phyloP scores from a whole-genome alignment of 2,329 filamentous ascomycete genomes.

The Colletotrichum cuscutae region DNA sequence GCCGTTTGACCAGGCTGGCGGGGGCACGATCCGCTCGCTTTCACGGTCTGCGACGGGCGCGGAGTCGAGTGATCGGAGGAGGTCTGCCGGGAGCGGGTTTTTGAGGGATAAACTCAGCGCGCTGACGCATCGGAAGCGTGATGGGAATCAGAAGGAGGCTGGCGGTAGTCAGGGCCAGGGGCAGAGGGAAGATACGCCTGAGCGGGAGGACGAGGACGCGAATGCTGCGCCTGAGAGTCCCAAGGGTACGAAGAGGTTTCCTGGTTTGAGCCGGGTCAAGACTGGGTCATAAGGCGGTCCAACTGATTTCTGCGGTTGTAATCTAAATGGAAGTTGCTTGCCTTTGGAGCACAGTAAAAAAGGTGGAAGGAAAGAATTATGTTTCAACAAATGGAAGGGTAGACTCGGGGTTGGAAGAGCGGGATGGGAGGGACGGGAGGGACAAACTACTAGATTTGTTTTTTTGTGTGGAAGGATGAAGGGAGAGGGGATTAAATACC shows the following conservation, averaged over 20 bases:
- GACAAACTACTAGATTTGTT: not conserved
- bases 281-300: constrained; percentile 5
- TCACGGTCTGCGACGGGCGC: constrained; percentile 36
- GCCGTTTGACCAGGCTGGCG: constrained; percentile 35
- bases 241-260: constrained; percentile 12
- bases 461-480: not conserved
- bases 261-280: constrained; percentile 20
- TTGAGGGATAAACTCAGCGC: constrained; percentile 50
- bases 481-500: not conserved
- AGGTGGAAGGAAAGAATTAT: not conserved
- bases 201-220: constrained; percentile 23
- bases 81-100: constrained; percentile 44
- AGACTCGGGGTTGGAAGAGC: not conserved
- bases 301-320: not conserved
- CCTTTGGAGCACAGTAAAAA: not conserved
- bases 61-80: constrained; percentile 36
- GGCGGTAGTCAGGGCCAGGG: not conserved
- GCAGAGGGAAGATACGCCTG: constrained; percentile 22
- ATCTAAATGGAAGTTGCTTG: not conserved
- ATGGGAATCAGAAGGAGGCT: constrained; percentile 35
- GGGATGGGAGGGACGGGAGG: not conserved
- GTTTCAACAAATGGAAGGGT: not conserved
- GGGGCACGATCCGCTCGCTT: constrained; percentile 32
- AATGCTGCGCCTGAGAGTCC: constrained; percentile 14
- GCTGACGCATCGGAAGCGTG: constrained; percentile 39